These are phyloP conservation scores for Vachellia pachyceras DNA, from an alignment of 306 rosid species.

Conservation along the genomic window DNA sequence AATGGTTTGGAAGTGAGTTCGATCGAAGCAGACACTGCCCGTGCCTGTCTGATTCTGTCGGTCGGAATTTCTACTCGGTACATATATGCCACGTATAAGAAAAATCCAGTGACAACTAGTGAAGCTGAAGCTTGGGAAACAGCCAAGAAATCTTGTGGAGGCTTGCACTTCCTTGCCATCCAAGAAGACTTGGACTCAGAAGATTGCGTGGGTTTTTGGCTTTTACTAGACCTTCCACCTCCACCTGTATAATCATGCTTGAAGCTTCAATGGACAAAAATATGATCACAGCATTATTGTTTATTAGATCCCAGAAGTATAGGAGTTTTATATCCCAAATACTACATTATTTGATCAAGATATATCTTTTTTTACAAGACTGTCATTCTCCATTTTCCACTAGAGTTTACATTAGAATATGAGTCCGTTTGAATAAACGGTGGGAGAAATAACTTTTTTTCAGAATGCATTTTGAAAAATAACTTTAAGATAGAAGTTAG, in stretches of 20 bases:
- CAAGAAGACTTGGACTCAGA: constrained; percentile 85
- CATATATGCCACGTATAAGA: no score
- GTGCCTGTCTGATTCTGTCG: no score
- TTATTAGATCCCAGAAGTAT: constrained; percentile 28
- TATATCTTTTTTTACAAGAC: not conserved
- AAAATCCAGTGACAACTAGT: no score
- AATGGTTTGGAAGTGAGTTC: no score
- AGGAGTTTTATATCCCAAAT: not conserved
- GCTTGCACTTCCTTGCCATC: constrained; percentile 97
- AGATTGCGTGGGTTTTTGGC: constrained; percentile 91
- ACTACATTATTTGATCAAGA: constrained; percentile 1
- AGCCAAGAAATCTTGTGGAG: constrained; percentile 88
- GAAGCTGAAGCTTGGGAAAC: constrained; percentile 99
- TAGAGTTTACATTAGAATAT: no score
- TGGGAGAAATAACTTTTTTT: no score
- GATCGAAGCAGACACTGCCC: no score
- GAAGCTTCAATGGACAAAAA: constrained; percentile 28
- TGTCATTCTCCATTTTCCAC: constrained; percentile 3
- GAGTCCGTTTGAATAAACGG: no score
- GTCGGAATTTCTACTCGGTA: no score
- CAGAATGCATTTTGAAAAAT: no score
- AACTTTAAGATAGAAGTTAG: no score
- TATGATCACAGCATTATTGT: constrained; percentile 33
- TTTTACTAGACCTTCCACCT: constrained; percentile 92
- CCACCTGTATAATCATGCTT: constrained; percentile 71